phyloP scores from a whole-genome alignment of 257 asterid species.

The Jaltomata sinuosa region DNA sequence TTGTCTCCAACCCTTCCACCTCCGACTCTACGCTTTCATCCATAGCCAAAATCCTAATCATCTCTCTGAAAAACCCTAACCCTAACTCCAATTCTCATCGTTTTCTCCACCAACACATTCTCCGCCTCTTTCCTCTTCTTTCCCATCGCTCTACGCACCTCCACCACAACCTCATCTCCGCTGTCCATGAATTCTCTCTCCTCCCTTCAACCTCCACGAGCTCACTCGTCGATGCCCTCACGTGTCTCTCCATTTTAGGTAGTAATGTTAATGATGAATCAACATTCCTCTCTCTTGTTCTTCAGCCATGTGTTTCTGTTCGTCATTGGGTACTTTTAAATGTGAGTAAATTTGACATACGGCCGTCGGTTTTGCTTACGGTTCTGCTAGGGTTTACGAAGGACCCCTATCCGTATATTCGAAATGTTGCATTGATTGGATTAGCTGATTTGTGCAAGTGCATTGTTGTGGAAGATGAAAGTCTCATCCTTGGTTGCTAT shows the following conservation, averaged over 20 bases:
- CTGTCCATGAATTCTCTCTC: slow-evolving; percentile 26
- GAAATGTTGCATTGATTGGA: slow-evolving; percentile 70
- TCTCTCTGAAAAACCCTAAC: slow-evolving; percentile 28
- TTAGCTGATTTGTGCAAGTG: slow-evolving; percentile 30
- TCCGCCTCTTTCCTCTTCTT: slow-evolving; percentile 46
- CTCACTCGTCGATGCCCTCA: slow-evolving; percentile 40
- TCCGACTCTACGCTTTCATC: slow-evolving; percentile 37
- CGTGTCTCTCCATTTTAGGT: slow-evolving; percentile 22
- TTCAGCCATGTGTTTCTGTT: slow-evolving; percentile 41
- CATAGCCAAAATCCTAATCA: slow-evolving; percentile 32
- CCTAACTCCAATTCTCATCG: not conserved
- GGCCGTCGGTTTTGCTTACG: slow-evolving; percentile 67
- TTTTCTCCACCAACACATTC: slow-evolving; percentile 17
- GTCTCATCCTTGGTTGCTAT: slow-evolving; percentile 54
- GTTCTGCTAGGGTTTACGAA: slow-evolving; percentile 68
- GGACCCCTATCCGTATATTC: slow-evolving; percentile 73
- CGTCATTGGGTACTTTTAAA: slow-evolving; percentile 58
- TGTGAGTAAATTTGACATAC: slow-evolving; percentile 37
- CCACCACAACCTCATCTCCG: slow-evolving; percentile 22
- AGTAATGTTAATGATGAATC: slow-evolving; percentile 12
- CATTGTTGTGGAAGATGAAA: slow-evolving; percentile 46
- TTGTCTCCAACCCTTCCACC: slow-evolving; percentile 55
- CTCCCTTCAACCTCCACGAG: slow-evolving; percentile 24
- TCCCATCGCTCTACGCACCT: slow-evolving; percentile 34
- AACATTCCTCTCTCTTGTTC: slow-evolving; percentile 5